Percentiles rank a stretch among this genome's conserved stretches.
These are phyloP conservation scores for Aaosphaeria arxii DNA, from an alignment of 2,329 filamentous ascomycete species.

Conservation along the genomic window DNA sequence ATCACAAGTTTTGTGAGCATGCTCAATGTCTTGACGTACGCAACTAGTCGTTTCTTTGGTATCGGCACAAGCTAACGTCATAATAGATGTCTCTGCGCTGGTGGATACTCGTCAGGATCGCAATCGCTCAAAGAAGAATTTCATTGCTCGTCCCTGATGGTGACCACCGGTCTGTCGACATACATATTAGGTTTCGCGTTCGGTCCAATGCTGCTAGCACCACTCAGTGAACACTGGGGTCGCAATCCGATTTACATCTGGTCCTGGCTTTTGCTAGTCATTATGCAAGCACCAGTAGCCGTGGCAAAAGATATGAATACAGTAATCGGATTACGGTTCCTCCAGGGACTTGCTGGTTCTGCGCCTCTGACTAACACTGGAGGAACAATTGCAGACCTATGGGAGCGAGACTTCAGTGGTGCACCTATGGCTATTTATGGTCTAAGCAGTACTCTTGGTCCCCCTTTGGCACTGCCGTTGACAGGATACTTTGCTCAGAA, in stretches of 20 bases:
- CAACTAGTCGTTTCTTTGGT: neutral
- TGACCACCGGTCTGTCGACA: constrained; percentile 43
- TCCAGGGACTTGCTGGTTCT: constrained; percentile 42
- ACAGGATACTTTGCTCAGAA: constrained; percentile 38
- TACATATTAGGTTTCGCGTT: constrained; percentile 49
- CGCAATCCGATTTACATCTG: constrained; percentile 30
- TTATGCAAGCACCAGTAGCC: constrained; percentile 16
- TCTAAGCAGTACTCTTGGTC: constrained; percentile 52
- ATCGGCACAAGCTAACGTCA: neutral
- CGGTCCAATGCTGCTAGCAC: constrained; percentile 36
- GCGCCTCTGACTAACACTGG: constrained; percentile 47
- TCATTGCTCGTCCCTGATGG: constrained; percentile 38
- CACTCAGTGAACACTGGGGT: constrained; percentile 47
- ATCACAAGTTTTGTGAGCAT: constrained; percentile 40
- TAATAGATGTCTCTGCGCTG: constrained; percentile 4
- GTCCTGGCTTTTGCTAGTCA: constrained; percentile 17
- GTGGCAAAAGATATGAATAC: neutral
- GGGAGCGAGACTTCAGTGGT: constrained; percentile 29
- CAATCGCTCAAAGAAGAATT: constrained; percentile 47
- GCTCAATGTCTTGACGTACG: constrained; percentile 9
- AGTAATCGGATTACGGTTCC: neutral
- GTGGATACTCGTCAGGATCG: constrained; percentile 55
- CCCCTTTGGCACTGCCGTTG: constrained; percentile 53
- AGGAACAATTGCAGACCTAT: constrained; percentile 58
- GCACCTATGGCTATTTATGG: constrained; percentile 49